A percentile compares a stretch with the other conserved stretches of the same genome.
phyloP scores from a whole-genome alignment of 2,329 filamentous ascomycete genomes.

The Neonectria sp. region DNA sequence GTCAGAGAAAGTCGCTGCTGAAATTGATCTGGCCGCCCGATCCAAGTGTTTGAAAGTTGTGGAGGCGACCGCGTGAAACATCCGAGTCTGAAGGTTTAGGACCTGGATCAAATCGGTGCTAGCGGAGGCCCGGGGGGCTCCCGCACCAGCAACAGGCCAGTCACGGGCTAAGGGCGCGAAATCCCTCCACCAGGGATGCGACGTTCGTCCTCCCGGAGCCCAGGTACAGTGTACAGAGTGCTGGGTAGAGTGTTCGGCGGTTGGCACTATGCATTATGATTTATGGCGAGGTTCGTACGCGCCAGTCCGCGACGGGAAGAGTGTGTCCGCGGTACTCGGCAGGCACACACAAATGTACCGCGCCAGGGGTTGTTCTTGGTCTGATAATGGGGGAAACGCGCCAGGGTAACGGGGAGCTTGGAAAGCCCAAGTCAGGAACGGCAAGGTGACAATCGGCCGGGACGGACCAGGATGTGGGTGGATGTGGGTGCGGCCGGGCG shows the following conservation, averaged over 20 bases:
- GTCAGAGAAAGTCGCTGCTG: conserved; percentile 17
- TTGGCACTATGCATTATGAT: conserved; percentile 8
- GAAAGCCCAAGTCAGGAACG: conserved; percentile 48
- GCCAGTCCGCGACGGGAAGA: conserved; percentile 10
- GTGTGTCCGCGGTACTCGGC: conserved; percentile 27
- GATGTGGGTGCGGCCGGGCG: conserved; percentile 27
- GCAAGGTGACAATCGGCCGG: conserved; percentile 45
- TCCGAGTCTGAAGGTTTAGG: conserved; percentile 39
- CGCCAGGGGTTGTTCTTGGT: conserved; percentile 32
- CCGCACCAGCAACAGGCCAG: conserved; percentile 34
- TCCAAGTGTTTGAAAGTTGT: conserved; percentile 42
- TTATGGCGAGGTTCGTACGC: conserved; percentile 19
- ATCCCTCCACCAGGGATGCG: conserved; percentile 29
- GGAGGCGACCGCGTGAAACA: conserved; percentile 47
- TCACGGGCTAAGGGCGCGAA: conserved; percentile 8
- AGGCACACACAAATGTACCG: conserved; percentile 34
- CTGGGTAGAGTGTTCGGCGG: conserved; percentile 4
- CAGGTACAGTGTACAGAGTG: conserved; percentile 13
- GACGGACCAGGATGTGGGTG: conserved; percentile 43
- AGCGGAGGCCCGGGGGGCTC: conserved; percentile 32
- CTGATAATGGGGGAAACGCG: conserved; percentile 21
- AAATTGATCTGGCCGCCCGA: conserved; percentile 19
- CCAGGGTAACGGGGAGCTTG: conserved; percentile 33
- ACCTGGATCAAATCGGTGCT: conserved; percentile 38
- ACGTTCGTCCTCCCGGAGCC: conserved; percentile 25